Evolutionary conservation across 345 rosid species (phyloP).

Genomic region (rapeseed (Brassica napus)): DNA sequence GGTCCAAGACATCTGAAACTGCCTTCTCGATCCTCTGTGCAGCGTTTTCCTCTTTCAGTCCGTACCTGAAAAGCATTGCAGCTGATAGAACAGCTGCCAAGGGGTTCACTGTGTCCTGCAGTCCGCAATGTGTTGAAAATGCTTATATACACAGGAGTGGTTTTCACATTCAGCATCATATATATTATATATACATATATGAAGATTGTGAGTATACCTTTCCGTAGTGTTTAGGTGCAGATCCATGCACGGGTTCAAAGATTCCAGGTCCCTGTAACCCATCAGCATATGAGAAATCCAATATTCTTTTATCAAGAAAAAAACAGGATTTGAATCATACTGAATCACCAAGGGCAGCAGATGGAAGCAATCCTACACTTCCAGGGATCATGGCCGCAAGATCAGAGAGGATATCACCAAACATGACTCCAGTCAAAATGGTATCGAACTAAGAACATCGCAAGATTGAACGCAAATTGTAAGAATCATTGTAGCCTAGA

Average conservation of each 20-base stretch:
- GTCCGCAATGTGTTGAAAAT: neutral
- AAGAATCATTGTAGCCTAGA: neutral
- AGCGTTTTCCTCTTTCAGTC: slow-evolving; percentile 30
- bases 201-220: slow-evolving; percentile 17
- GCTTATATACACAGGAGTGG: neutral
- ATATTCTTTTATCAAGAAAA: neutral
- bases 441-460: slow-evolving; percentile 26
- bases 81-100: slow-evolving; percentile 28
- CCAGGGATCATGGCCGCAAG: slow-evolving; percentile 30
- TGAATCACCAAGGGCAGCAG: slow-evolving; percentile 33
- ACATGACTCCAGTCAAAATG: slow-evolving; percentile 29
- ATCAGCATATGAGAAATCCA: neutral
- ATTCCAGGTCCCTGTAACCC: slow-evolving; percentile 31
- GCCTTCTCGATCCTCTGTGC: slow-evolving; percentile 27
- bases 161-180: neutral
- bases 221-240: slow-evolving; percentile 32
- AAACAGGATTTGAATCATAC: slow-evolving; percentile 5
- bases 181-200: neutral
- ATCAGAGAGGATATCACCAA: slow-evolving; percentile 36
- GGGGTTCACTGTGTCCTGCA: slow-evolving; percentile 29
- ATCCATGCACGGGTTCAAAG: slow-evolving; percentile 24
- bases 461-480: neutral
- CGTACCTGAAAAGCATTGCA: slow-evolving; percentile 30
- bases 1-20: slow-evolving; percentile 24
- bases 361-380: slow-evolving; percentile 37